Conservation (phyloP, 495 filamentous ascomycete genomes). For the Tuber aestivum region DNA sequence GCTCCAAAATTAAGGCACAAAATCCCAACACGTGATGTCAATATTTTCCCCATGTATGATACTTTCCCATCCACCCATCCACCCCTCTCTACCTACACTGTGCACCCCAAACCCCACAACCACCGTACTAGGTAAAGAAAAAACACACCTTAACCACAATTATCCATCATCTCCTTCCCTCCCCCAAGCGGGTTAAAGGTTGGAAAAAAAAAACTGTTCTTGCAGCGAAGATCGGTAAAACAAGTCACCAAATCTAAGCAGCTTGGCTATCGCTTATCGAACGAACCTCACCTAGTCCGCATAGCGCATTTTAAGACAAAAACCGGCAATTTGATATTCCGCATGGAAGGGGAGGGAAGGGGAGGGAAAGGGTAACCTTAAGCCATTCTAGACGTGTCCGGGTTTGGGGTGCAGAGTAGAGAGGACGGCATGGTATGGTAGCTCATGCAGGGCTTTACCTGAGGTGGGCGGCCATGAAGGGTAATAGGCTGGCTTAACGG, state of each 20-base stretch:
- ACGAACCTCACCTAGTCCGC: not conserved
- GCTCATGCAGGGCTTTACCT: not conserved
- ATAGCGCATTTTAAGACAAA: not conserved
- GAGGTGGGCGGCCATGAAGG: no score
- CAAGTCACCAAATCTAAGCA: not conserved
- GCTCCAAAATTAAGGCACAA: not conserved
- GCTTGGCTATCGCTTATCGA: not conserved
- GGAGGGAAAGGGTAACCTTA: not conserved
- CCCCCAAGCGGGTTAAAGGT: not conserved
- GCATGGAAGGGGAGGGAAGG: not conserved
- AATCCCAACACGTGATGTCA: not conserved
- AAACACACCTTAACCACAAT: not conserved
- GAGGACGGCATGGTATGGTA: not conserved
- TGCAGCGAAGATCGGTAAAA: conserved; percentile 1
- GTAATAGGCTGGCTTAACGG: not conserved
- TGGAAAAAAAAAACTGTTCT: not conserved
- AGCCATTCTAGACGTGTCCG: not conserved
- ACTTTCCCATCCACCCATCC: not conserved
- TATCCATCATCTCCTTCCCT: not conserved
- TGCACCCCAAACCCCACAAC: not conserved
- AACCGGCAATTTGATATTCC: not conserved
- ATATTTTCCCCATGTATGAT: not conserved
- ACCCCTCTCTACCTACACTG: not conserved
- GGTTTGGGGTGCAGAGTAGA: not conserved
- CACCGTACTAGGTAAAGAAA: not conserved